Evolutionary conservation across 768 basidiomycete species (phyloP).

Genomic region (Steccherinum ochraceum): DNA sequence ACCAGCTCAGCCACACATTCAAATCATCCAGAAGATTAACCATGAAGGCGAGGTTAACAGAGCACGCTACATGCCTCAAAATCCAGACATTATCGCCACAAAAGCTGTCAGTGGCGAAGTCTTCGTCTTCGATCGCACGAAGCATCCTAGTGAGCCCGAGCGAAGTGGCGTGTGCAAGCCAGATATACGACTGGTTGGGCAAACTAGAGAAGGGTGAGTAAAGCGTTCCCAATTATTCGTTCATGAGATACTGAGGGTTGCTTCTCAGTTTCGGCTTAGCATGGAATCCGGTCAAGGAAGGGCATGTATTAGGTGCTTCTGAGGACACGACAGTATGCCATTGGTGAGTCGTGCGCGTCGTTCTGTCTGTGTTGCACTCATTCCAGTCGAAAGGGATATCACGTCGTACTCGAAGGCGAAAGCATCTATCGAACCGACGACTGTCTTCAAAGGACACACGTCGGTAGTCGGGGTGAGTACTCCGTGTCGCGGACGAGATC

Average conservation of each 20-base stretch:
- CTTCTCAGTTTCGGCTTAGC: slow-evolving; percentile 76
- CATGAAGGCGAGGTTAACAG: slow-evolving; percentile 95
- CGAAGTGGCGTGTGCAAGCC: slow-evolving; percentile 80
- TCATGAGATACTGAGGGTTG: not conserved
- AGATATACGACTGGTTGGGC: slow-evolving; percentile 86
- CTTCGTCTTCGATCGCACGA: slow-evolving; percentile 93
- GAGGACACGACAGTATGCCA: slow-evolving; percentile 96
- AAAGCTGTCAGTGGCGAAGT: slow-evolving; percentile 91
- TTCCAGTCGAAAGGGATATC: slow-evolving; percentile 66
- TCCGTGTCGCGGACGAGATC: no score
- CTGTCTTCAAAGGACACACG: slow-evolving; percentile 81
- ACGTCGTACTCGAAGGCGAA: slow-evolving; percentile 81
- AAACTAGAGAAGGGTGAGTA: slow-evolving; percentile 86
- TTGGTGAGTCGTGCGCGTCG: slow-evolving; percentile 50
- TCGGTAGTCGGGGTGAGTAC: slow-evolving; percentile 81
- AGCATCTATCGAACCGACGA: slow-evolving; percentile 75
- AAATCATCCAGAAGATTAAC: slow-evolving; percentile 90
- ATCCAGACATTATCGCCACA: slow-evolving; percentile 94
- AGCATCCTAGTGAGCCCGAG: slow-evolving; percentile 91
- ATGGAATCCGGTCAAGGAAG: slow-evolving; percentile 82
- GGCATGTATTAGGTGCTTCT: slow-evolving; percentile 85
- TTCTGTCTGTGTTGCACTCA: not conserved
- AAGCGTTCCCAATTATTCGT: not conserved
- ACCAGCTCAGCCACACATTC: slow-evolving; percentile 78
- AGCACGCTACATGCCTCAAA: slow-evolving; percentile 99